Percentiles rank a stretch among this genome's conserved stretches.
Conservation (phyloP, 73 alveolate species). For the Tetrahymena malaccensis region DNA sequence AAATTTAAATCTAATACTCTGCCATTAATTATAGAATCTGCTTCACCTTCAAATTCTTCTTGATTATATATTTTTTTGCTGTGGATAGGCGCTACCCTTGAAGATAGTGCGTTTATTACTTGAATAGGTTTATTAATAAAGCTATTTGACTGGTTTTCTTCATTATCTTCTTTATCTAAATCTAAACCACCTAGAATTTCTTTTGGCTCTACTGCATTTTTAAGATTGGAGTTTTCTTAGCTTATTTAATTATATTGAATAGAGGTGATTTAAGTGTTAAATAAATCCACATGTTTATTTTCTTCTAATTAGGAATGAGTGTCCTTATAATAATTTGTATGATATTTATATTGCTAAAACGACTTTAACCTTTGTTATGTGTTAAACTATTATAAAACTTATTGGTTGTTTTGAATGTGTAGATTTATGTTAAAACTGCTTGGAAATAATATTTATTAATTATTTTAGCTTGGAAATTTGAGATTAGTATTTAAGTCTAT, state of each 20-base stretch:
- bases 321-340: not conserved
- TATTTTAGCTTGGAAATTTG: not conserved
- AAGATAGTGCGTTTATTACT: not conserved
- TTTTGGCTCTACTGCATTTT: not conserved
- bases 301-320: not conserved
- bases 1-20: not conserved
- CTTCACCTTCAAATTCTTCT: not conserved
- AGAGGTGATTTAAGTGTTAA: not conserved
- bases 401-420: not conserved
- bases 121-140: not conserved
- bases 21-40: not conserved
- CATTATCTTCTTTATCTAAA: not conserved
- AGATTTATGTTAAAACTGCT: not conserved
- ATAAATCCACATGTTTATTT: too few relatives aligned
- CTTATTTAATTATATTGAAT: not conserved
- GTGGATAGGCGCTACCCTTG: not conserved
- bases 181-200: not conserved
- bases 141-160: not conserved
- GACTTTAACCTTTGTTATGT: not conserved
- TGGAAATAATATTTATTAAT: not conserved
- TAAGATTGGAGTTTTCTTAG: not conserved
- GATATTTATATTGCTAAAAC: not conserved
- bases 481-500: not conserved
- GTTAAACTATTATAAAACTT: not conserved
- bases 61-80: not conserved